Evolutionary conservation across 192 early-diverging fungal species (phyloP), one percentile per base, ranked within the genome.

Genomic region (Phlyctochytrium bullatum): DNA sequence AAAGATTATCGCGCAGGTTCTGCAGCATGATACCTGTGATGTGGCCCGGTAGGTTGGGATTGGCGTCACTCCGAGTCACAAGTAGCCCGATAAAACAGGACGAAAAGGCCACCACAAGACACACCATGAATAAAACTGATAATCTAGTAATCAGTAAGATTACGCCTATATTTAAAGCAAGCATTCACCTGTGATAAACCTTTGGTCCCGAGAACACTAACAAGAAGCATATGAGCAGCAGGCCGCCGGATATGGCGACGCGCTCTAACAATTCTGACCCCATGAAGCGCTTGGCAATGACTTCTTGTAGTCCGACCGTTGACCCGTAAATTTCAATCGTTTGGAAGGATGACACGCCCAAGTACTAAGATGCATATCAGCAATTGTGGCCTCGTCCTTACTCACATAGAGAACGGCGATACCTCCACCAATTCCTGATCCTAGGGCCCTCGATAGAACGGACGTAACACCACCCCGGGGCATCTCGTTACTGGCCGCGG

Each of bases 341-440:
- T n/a, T 25, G 27, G 30, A 64, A 51, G 36, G 50, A 24, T n/a
- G 62, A 25, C 24, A 64, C 62, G 1, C 62, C 62, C 1, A 64
- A 47, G 25, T 12, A 34, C 40, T 47, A 14, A n/a, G n/a, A n/a
- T n/a, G n/a, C n/a, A n/a, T n/a, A n/a, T n/a, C n/a, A n/a, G n/a
- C n/a, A n/a, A n/a, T n/a, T n/a, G n/a, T n/a, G n/a, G n/a, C n/a
- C n/a, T n/a, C n/a, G n/a, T 47, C 20, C 10, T 47, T 47, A 14
- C 40, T 6, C 20, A 47, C 40, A 29, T 47, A 64, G 4, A 64
- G 24, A 1, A 64, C 20, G 30, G 62, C 20, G 36, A 64, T 64
- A 3, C 36, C 36, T 20, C 62, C 62, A 40, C 62, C 62, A 32
- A 64, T 64, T 4, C 62, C 62, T 27, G 20, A 14, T 14, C 62